phyloP scores from a whole-genome alignment of 805 yeast species.

The Saccharomycopsis schoenii region DNA sequence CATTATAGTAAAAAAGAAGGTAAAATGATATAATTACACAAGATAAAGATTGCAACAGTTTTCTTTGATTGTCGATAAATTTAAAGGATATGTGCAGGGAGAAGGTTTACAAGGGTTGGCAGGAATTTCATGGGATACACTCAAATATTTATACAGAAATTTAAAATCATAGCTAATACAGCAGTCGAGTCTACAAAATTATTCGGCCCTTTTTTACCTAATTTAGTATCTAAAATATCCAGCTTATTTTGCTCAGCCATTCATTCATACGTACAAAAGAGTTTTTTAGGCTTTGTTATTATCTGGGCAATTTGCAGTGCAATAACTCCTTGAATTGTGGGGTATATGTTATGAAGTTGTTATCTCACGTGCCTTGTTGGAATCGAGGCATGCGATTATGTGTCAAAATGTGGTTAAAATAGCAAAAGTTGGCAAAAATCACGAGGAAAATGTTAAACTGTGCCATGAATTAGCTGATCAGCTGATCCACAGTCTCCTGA shows the following conservation, averaged over 20 bases:
- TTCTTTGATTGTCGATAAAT: too few relatives aligned
- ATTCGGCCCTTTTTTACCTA: neutral
- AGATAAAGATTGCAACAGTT: too few relatives aligned
- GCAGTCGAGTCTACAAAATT: neutral
- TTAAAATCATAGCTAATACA: neutral
- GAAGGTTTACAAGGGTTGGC: neutral
- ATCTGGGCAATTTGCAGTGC: too few relatives aligned
- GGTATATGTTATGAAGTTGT: neutral
- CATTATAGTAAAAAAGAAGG: neutral
- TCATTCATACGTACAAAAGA: neutral
- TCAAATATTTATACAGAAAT: neutral
- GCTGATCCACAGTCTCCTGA: neutral
- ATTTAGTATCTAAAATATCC: neutral
- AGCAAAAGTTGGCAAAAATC: neutral
- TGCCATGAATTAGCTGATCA: neutral
- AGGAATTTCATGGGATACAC: neutral
- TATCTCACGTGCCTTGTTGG: neutral
- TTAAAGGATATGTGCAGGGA: neutral
- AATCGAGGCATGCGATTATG: neutral
- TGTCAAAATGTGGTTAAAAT: too few relatives aligned
- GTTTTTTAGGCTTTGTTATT: too few relatives aligned
- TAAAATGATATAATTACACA: too few relatives aligned
- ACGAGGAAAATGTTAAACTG: neutral
- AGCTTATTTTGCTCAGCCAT: neutral
- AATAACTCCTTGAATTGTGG: neutral